These are phyloP conservation scores for Musa schizocarpa DNA, from an alignment of 176 grass and related monocot genomes.

Conservation along the genomic window DNA sequence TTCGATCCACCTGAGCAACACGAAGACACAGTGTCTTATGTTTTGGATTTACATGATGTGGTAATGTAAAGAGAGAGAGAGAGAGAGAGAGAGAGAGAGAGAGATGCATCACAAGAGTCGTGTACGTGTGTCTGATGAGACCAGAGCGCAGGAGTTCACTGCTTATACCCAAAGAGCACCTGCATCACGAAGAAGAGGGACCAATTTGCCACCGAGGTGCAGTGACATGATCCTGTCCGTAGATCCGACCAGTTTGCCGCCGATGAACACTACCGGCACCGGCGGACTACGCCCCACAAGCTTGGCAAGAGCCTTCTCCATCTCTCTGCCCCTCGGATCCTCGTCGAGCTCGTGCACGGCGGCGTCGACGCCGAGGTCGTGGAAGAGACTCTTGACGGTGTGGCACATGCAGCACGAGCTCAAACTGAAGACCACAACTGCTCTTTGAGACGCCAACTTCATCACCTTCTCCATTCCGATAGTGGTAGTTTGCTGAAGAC, in stretches of 20 bases:
- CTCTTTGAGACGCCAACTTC: slow-evolving; percentile 49
- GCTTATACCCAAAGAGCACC: slow-evolving; percentile 37
- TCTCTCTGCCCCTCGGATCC: slow-evolving; percentile 29
- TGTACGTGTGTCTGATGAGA: too few relatives aligned
- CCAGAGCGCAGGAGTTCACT: too few relatives aligned
- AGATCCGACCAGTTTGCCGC: slow-evolving; percentile 36
- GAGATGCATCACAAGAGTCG: too few relatives aligned
- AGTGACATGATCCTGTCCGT: slow-evolving; percentile 46
- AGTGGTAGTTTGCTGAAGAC: neutral
- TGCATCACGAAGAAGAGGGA: slow-evolving; percentile 43
- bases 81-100: too few relatives aligned
- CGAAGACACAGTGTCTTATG: too few relatives aligned
- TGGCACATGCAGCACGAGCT: slow-evolving; percentile 92
- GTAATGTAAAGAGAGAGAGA: too few relatives aligned
- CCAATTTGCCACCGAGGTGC: slow-evolving; percentile 36
- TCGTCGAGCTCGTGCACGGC: slow-evolving; percentile 39
- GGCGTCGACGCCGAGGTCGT: slow-evolving; percentile 39
- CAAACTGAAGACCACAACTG: slow-evolving; percentile 68
- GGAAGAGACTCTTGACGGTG: slow-evolving; percentile 43
- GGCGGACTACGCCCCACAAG: slow-evolving; percentile 20
- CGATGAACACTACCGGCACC: slow-evolving; percentile 47
- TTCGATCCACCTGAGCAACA: too few relatives aligned
- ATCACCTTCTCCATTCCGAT: slow-evolving; percentile 40
- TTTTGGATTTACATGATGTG: too few relatives aligned
- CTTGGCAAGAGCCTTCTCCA: slow-evolving; percentile 30